A percentile compares a stretch with the other conserved stretches of the same genome.
Evolutionary conservation across 345 rosid species (phyloP).

Genomic region (Turnera subulata): DNA sequence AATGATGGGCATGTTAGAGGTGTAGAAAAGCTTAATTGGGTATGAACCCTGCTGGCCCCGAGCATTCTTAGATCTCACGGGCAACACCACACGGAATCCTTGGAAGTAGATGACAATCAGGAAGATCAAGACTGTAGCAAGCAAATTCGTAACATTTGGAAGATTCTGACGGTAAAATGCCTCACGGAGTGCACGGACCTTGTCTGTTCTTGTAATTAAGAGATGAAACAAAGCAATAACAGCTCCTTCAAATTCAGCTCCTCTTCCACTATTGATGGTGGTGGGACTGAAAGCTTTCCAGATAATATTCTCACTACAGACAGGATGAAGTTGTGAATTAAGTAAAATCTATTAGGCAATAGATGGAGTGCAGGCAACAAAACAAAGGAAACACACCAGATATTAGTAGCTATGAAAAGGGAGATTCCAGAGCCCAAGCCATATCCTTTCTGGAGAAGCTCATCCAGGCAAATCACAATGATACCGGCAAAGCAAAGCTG

Average conservation of each 20-base stretch:
- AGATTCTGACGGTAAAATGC: constrained; percentile 89
- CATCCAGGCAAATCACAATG: constrained; percentile 78
- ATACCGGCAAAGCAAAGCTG: constrained; percentile 85
- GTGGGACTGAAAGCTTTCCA: constrained; percentile 94
- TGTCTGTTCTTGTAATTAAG: constrained; percentile 68
- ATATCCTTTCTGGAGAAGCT: constrained; percentile 79
- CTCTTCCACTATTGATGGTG: constrained; percentile 80
- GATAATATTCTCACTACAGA: constrained; percentile 72
- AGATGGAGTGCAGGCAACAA: neutral
- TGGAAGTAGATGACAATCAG: constrained; percentile 84
- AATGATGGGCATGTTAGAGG: constrained; percentile 92
- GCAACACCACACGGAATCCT: constrained; percentile 89
- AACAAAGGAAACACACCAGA: constrained; percentile 45
- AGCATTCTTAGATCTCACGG: constrained; percentile 88
- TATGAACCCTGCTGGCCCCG: constrained; percentile 93
- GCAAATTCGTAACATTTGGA: constrained; percentile 81
- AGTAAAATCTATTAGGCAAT: neutral
- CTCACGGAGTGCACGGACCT: constrained; percentile 74
- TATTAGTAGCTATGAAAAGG: constrained; percentile 86
- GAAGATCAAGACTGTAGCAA: constrained; percentile 78
- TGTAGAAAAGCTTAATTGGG: constrained; percentile 83
- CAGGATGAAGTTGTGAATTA: neutral
- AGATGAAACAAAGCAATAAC: constrained; percentile 82
- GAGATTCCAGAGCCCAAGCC: constrained; percentile 85
- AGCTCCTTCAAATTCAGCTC: constrained; percentile 94